Base-by-base conservation (phyloP, 495 filamentous ascomycete species). In the Penicillium longicatenatum region DNA sequence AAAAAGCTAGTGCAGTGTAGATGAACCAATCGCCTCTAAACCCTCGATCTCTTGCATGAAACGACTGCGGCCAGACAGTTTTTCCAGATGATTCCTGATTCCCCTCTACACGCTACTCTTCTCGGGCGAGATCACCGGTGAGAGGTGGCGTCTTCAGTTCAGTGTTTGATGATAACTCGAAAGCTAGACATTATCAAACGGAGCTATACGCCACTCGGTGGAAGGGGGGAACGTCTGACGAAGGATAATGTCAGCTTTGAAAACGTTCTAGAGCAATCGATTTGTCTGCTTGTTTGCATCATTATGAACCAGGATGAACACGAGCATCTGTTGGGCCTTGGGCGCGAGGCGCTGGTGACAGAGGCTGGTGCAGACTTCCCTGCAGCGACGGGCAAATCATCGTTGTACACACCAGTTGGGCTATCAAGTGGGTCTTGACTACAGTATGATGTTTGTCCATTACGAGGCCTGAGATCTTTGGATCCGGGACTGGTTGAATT, bases 341-440 rank as follows among this genome's bases (percentile, higher is more conserved):
- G 58, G 55, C 58, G 58, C 60, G 51, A 51, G 50, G 8, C 26
- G 55, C 22, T 50, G 49, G 55, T 64, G 65, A 60, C 55, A 57
- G 62, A 57, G 29, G 31, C 64, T 58, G 58, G 60, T 67, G 66
- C 65, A 61, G 58, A 52, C 48, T 61, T 61, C 50, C 53, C 60
- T 58, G 58, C 63, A 59, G 60, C 57, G 50, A 22, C 47, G 52
- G 39, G 65, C 73, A 74, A 74, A 75, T 75, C 71, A 74, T 63
- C 61, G 58, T 64, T 67, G 65, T 71, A 75, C 71, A 74, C 71
- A 72, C 66, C 39, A 64, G 63, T 64, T 49, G 57, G 63, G 66
- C 60, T 66, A 52, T 49, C 45, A 35, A 58, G 60, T 68, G 63
- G 65, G 65, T 55, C 55, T 31, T 59, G n/a, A n/a, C n/a, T 51